Evolutionary conservation across 2,329 filamentous ascomycete genomes (phyloP).

Genomic region (Aspergillus texensis): DNA sequence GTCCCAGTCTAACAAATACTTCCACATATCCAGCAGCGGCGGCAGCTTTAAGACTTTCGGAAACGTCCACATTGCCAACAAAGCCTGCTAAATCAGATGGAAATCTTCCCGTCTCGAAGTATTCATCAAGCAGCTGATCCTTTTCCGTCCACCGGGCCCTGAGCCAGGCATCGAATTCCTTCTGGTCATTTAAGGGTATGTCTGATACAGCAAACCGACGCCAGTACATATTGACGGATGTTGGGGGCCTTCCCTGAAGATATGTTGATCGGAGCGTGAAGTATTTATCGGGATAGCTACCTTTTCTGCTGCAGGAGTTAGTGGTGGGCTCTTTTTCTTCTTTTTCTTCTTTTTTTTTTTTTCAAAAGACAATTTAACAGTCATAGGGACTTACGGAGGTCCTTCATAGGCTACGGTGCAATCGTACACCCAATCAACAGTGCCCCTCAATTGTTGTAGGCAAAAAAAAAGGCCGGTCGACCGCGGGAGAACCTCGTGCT

Average conservation of each 20-base stretch:
- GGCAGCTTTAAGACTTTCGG: constrained; percentile 32
- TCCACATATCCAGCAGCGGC: constrained; percentile 46
- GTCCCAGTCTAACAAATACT: constrained; percentile 44
- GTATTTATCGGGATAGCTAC: constrained; percentile 84
- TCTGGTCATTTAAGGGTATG: constrained; percentile 75
- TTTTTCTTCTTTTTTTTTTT: too few species aligned
- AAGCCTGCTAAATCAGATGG: constrained; percentile 65
- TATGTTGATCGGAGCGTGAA: constrained; percentile 88
- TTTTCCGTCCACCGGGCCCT: constrained; percentile 89
- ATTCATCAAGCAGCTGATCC: constrained; percentile 84
- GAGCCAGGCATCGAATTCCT: constrained; percentile 82
- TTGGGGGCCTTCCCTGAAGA: constrained; percentile 84
- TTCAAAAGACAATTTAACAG: background rate
- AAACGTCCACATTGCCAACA: constrained; percentile 49
- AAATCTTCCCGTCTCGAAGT: constrained; percentile 75
- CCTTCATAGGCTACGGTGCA: constrained; percentile 97
- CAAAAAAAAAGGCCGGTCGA: constrained; percentile 65
- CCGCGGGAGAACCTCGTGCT: constrained; percentile 62
- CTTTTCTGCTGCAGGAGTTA: constrained; percentile 56
- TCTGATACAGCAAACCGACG: constrained; percentile 77
- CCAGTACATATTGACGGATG: constrained; percentile 97
- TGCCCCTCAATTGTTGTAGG: constrained; percentile 59
- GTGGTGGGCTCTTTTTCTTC: background rate
- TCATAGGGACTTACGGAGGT: constrained; percentile 68
- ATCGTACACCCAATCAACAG: constrained; percentile 67